A percentile compares a stretch with the other conserved stretches of the same genome.
Evolutionary conservation across 2,329 filamentous ascomycete species (phyloP).

Genomic region (Monosporascus sp.): DNA sequence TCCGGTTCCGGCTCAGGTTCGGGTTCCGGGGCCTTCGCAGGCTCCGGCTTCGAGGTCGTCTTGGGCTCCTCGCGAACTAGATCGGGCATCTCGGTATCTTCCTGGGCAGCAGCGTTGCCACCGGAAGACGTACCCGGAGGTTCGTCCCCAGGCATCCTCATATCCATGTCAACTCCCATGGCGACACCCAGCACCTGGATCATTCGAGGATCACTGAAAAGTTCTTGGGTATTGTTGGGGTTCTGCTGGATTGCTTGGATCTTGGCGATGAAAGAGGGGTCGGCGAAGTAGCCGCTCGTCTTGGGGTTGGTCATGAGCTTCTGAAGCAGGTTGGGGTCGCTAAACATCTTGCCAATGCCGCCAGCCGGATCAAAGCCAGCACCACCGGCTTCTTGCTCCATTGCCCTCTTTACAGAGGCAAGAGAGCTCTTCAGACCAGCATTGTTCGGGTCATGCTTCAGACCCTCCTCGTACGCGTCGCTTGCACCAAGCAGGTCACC

Average conservation of each 20-base stretch:
- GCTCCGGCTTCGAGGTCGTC: conserved; percentile 51
- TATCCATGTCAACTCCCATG: conserved; percentile 88
- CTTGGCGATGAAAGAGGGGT: conserved; percentile 85
- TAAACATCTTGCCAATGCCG: conserved; percentile 89
- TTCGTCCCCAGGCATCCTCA: conserved; percentile 37
- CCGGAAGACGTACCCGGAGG: conserved; percentile 23
- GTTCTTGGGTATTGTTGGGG: conserved; percentile 69
- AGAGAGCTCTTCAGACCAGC: conserved; percentile 88
- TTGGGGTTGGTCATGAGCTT: conserved; percentile 95
- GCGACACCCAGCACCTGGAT: conserved; percentile 90
- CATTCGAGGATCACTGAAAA: conserved; percentile 87
- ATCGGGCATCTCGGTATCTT: conserved; percentile 77
- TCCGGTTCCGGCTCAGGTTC: conserved; percentile 62
- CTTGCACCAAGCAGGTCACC: conserved; percentile 80
- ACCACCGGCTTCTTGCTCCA: conserved; percentile 65
- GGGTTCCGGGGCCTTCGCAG: conserved; percentile 39
- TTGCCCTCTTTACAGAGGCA: conserved; percentile 78
- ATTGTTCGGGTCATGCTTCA: conserved; percentile 88
- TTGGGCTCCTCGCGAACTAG: conserved; percentile 36
- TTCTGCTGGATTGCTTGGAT: conserved; percentile 76
- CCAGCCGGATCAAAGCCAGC: conserved; percentile 58
- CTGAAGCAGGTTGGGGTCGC: conserved; percentile 79
- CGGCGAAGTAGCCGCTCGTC: conserved; percentile 74
- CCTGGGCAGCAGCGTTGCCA: conserved; percentile 46
- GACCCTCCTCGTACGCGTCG: conserved; percentile 89